Conservation (phyloP, 1,284 basidiomycete species). For the Trametes pubescens region DNA sequence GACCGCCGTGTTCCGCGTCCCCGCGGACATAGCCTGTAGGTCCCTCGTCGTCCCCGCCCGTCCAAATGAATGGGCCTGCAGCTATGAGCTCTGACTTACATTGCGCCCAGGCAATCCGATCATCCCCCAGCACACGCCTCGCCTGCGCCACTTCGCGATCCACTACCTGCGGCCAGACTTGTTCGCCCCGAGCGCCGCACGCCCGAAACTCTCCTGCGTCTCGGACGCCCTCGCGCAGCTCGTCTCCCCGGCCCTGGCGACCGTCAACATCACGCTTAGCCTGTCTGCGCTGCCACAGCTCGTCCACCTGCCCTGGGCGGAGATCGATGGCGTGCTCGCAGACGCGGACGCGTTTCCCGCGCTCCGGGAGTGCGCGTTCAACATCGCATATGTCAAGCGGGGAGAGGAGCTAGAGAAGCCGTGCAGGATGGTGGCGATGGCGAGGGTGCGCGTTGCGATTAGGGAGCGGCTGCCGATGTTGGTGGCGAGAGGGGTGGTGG, state of each 20-base stretch:
- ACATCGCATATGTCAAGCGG: neutral
- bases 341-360: neutral
- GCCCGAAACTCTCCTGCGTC: neutral
- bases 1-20: neutral
- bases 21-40: neutral
- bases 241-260: slow-evolving; percentile 8
- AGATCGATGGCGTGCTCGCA: slow-evolving; percentile 2
- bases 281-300: slow-evolving; percentile 3
- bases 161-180: slow-evolving; percentile 6
- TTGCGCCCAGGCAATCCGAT: neutral
- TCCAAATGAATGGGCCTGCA: neutral
- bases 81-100: neutral
- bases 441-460: neutral
- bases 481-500: neutral
- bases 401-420: neutral
- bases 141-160: slow-evolving; percentile 10
- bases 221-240: neutral
- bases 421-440: neutral
- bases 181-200: neutral
- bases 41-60: neutral
- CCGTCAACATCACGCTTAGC: slow-evolving; percentile 12
- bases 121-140: neutral
- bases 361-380: slow-evolving; percentile 10
- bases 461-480: neutral
- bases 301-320: slow-evolving; percentile 6